A percentile compares a stretch with the other conserved stretches of the same genome.
These are phyloP conservation scores for Kluyveromyces lactis DNA, from an alignment of 805 yeast species.

Conservation along the genomic window DNA sequence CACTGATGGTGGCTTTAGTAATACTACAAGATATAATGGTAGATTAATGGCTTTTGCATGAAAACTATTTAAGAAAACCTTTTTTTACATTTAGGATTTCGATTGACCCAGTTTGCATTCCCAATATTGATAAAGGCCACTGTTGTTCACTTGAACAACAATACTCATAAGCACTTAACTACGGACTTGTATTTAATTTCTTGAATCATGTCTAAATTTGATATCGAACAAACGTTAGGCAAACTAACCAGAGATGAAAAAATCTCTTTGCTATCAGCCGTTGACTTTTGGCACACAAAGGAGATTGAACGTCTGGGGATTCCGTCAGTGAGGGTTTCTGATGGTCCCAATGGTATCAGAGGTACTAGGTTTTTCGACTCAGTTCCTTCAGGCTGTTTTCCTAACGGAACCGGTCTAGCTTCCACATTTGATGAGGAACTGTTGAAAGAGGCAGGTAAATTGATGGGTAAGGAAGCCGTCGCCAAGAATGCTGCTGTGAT, in stretches of 20 bases:
- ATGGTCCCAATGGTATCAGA: constrained; percentile 60
- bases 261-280: constrained; percentile 32
- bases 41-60: too few species aligned
- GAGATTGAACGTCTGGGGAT: constrained; percentile 33
- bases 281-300: too few species aligned
- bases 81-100: too few species aligned
- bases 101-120: too few species aligned
- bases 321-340: constrained; percentile 41
- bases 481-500: constrained; percentile 47
- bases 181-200: too few species aligned
- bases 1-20: too few species aligned
- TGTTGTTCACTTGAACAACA: too few species aligned
- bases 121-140: too few species aligned
- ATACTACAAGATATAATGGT: too few species aligned
- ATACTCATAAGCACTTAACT: too few species aligned
- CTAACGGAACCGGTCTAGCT: constrained; percentile 54
- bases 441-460: constrained; percentile 39
- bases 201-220: constrained; percentile 6
- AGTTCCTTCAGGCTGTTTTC: constrained; percentile 48
- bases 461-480: constrained; percentile 48
- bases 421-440: constrained; percentile 47
- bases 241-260: constrained; percentile 23
- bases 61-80: too few species aligned
- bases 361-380: constrained; percentile 48
- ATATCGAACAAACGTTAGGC: constrained; percentile 19